These are phyloP conservation scores for Alloascoidea hylecoeti DNA, from an alignment of 805 yeast species.

Conservation along the genomic window DNA sequence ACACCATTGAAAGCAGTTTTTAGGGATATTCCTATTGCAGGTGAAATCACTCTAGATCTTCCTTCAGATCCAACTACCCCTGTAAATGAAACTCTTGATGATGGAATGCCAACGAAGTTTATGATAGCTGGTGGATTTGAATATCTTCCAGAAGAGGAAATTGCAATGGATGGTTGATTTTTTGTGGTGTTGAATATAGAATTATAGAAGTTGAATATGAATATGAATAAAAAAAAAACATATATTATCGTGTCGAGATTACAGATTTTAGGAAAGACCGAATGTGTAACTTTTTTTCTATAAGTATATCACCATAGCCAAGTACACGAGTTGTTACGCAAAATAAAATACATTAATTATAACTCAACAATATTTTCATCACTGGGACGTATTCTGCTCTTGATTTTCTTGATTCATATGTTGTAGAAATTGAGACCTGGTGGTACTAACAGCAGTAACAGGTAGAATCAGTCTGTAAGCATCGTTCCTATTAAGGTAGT, in stretches of 20 bases:
- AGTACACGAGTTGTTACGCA: no score
- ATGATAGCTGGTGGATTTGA: neutral
- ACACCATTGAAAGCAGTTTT: slow-evolving; percentile 67
- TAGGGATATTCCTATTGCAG: slow-evolving; percentile 38
- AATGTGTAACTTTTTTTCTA: no score
- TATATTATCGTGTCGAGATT: no score
- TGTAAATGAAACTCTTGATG: neutral
- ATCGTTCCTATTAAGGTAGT: slow-evolving; percentile 86
- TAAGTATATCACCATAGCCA: no score
- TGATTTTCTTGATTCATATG: no score
- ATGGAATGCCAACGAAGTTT: neutral
- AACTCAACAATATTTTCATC: no score
- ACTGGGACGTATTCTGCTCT: no score
- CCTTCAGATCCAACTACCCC: neutral
- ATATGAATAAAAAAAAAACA: no score
- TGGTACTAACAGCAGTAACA: slow-evolving; percentile 41
- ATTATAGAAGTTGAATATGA: no score
- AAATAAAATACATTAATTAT: no score
- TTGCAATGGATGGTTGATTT: neutral
- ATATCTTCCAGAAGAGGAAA: neutral
- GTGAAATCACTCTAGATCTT: slow-evolving; percentile 33
- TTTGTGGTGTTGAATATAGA: no score
- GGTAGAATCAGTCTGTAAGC: slow-evolving; percentile 84
- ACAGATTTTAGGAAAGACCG: no score
- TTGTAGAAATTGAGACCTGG: slow-evolving; percentile 39